These are phyloP conservation scores for Alternaria sp. DNA, from an alignment of 2,329 filamentous ascomycete species.

Conservation along the genomic window DNA sequence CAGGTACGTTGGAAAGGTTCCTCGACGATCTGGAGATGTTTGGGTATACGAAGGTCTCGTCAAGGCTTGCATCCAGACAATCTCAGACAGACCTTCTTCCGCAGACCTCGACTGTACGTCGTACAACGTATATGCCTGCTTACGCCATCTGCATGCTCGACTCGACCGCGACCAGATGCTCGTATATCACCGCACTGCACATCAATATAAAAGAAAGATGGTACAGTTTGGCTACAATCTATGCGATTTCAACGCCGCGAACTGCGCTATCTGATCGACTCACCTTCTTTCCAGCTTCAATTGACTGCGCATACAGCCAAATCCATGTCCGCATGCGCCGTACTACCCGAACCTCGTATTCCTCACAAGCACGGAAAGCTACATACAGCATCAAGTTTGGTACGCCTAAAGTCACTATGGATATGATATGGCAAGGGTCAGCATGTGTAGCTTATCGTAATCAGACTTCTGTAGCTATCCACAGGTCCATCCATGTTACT, in stretches of 20 bases:
- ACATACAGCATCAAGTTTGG: neutral
- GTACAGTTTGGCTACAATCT: neutral
- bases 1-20: neutral
- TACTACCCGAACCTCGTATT: constrained; percentile 4
- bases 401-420: too few species aligned
- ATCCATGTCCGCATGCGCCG: constrained; percentile 1
- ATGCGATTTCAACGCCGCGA: neutral
- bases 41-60: neutral
- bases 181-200: rapidly evolving
- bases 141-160: neutral
- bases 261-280: neutral
- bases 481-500: too few species aligned
- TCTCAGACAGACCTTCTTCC: neutral
- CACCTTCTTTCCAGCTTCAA: too few species aligned
- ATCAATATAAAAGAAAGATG: neutral
- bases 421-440: too few species aligned
- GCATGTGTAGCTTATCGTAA: too few species aligned
- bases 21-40: neutral
- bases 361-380: neutral
- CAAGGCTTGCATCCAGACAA: neutral
- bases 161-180: neutral
- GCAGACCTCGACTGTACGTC: neutral
- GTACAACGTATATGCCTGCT: neutral
- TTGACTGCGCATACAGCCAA: neutral
- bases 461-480: too few species aligned